These are phyloP conservation scores for Wakefieldia striispora DNA, from an alignment of 768 basidiomycete species.

Conservation along the genomic window DNA sequence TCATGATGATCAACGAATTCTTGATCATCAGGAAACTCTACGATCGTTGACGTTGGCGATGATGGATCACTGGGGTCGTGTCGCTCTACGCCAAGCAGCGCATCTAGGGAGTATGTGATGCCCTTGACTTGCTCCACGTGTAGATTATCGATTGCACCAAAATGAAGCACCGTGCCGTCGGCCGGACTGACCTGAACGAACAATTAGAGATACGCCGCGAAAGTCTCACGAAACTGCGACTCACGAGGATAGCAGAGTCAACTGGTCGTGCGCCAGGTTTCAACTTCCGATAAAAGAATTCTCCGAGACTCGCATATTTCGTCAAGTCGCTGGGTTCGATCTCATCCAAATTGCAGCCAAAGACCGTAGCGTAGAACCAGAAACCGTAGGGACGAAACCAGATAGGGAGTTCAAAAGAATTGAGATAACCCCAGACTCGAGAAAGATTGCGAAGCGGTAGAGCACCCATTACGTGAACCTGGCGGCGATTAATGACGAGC, in stretches of 20 bases:
- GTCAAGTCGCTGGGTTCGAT: constrained; percentile 75
- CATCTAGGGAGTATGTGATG: constrained; percentile 93
- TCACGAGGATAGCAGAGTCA: constrained; percentile 68
- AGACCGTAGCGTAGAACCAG: constrained; percentile 79
- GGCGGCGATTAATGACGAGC: neutral
- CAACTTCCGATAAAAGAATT: constrained; percentile 91
- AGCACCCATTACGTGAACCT: constrained; percentile 97
- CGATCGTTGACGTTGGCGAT: constrained; percentile 39
- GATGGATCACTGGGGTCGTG: constrained; percentile 40
- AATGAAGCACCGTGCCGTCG: constrained; percentile 90
- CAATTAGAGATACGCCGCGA: neutral
- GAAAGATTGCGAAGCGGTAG: constrained; percentile 93
- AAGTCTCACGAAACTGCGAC: constrained; percentile 14
- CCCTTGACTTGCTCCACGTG: constrained; percentile 97
- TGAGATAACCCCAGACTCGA: constrained; percentile 95
- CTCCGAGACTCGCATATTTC: constrained; percentile 84
- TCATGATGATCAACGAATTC: constrained; percentile 80
- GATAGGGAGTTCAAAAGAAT: constrained; percentile 87
- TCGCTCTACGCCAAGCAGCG: constrained; percentile 77
- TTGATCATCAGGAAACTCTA: constrained; percentile 42
- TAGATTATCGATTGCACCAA: constrained; percentile 76
- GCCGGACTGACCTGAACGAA: constrained; percentile 82
- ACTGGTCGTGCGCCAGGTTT: constrained; percentile 82
- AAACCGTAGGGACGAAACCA: constrained; percentile 95
- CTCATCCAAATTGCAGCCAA: constrained; percentile 93